Evolutionary conservation across 345 rosid genomes (phyloP).

Genomic region (Gossypium turneri): DNA sequence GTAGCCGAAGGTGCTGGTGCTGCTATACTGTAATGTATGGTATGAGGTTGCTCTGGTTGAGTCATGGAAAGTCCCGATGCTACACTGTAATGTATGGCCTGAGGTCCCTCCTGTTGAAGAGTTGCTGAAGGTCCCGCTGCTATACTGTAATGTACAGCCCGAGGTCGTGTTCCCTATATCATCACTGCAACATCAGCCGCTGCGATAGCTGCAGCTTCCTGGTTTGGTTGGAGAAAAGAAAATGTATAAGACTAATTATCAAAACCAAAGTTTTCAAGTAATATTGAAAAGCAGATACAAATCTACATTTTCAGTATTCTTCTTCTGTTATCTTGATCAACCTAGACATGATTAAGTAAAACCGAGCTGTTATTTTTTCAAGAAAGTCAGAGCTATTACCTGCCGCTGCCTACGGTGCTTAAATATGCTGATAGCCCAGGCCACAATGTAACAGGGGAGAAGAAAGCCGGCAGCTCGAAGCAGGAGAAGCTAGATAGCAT

Average conservation of each 20-base stretch:
- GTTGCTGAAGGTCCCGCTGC: neutral
- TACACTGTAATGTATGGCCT: too few species aligned
- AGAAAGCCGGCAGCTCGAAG: neutral
- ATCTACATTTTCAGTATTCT: neutral
- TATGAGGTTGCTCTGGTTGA: too few species aligned
- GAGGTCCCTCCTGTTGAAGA: neutral
- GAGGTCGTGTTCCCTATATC: neutral
- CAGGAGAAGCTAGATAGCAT: neutral
- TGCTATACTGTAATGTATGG: too few species aligned
- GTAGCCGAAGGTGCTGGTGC: too few species aligned
- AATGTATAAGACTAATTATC: neutral
- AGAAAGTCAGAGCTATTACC: neutral
- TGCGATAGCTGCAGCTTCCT: neutral
- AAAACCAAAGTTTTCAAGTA: neutral
- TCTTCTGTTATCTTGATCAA: neutral
- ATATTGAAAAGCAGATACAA: neutral
- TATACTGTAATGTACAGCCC: neutral
- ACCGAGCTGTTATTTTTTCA: neutral
- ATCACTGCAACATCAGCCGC: neutral
- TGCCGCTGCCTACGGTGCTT: neutral
- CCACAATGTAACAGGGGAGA: neutral
- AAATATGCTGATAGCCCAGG: conserved; percentile 2
- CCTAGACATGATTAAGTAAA: neutral
- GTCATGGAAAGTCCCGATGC: too few species aligned
- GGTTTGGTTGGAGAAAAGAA: neutral